These are phyloP conservation scores for Rhodotorula glutinis DNA, from an alignment of 1,284 basidiomycete genomes.

Conservation along the genomic window DNA sequence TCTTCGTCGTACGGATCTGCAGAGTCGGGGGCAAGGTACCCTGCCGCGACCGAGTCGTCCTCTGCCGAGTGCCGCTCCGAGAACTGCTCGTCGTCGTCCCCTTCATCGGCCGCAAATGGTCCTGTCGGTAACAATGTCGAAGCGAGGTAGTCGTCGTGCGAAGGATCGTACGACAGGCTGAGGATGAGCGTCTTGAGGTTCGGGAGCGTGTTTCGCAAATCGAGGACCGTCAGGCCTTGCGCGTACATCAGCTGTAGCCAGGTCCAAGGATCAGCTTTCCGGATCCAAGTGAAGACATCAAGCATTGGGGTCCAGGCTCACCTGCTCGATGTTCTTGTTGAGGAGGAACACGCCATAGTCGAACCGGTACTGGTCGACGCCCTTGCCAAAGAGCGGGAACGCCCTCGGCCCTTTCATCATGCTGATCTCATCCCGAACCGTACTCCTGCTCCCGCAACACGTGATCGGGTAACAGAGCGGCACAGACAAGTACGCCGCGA, in stretches of 20 bases:
- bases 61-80: no score
- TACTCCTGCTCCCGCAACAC: constrained; percentile 77
- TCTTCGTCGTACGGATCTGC: not conserved
- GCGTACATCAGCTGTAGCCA: constrained; percentile 75
- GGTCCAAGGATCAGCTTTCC: not conserved
- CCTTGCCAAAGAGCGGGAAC: constrained; percentile 91
- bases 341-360: constrained; percentile 96
- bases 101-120: not conserved
- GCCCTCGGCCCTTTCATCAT: constrained; percentile 89
- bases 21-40: no score
- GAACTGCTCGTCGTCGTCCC: no score
- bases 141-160: constrained; percentile 16
- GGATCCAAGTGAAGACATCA: not conserved
- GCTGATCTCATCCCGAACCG: constrained; percentile 84
- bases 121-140: not conserved
- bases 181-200: constrained; percentile 56
- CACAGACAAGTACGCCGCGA: constrained; percentile 73
- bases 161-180: constrained; percentile 26
- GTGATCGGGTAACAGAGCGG: constrained; percentile 83
- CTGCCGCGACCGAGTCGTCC: not conserved
- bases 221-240: constrained; percentile 76
- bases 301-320: constrained; percentile 49
- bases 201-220: constrained; percentile 91
- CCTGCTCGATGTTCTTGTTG: constrained; percentile 96
- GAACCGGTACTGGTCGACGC: constrained; percentile 92